Base-by-base conservation (phyloP, 75 land plant species). In the Larix kaempferi region DNA sequence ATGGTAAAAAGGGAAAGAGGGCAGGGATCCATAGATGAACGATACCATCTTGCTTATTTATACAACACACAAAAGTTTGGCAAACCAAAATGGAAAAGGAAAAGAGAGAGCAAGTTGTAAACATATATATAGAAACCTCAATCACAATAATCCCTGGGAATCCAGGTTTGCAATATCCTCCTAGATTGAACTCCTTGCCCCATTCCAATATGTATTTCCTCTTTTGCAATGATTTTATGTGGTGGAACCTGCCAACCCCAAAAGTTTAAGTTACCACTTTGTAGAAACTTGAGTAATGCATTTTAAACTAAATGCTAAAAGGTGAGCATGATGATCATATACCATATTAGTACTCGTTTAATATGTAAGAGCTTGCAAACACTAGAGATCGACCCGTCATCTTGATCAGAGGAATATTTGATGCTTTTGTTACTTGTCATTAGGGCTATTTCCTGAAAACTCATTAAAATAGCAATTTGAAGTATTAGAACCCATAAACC, bases 81-180 rank as follows among this genome's bases (percentile, higher is more conserved):
- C 44, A 67, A 67, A 39, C 65, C 5, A 35, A 39, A 39, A 67
- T 7, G 44, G 4, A 44, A 44, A 44, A 6, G 8, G 49, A 44
- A 6, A 44, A 44, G 49, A 44, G 49, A 39, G 39, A 37, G 39
- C 33, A 73, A 59, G 63, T 58, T 29, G 22, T 76, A 12, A 6
- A 57, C 14, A 73, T 17, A 19, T 11, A 27, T 55, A 55, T 19
- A 55, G 37, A 74, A 74, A 79, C 80, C 80, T 79, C 82, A 60
- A 77, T 56, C 22, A 80, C 41, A 56, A 80, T 57, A 44, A 80
- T 41, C 13, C 82, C 82, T 33, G 82, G 82, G n/a, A 80, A 80
- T 2, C 82, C 82, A 76, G 82, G 82, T 56, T 80, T 80, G 67
- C 82, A 77, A 39, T 80, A 80, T 17, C 82, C 82, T 57, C 82